Percentiles rank a stretch among this genome's conserved stretches.
Conservation (phyloP, 169 alveolate genomes). For the Theileria equi region DNA sequence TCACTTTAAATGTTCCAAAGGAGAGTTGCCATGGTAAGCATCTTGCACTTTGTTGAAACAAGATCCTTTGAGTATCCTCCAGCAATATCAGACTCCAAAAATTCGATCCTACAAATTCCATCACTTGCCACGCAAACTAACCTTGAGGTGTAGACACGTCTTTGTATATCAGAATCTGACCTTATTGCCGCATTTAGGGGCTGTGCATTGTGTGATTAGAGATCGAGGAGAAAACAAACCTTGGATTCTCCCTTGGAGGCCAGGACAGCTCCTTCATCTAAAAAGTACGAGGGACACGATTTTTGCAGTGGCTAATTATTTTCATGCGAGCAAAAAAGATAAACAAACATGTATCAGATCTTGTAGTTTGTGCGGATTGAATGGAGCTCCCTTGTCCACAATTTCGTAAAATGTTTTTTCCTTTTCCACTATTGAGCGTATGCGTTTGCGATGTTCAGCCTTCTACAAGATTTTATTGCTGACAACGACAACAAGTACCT, state of each 20-base stretch:
- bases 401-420: constrained; percentile 74
- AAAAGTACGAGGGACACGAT: constrained; percentile 49
- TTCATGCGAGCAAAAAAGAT: neutral
- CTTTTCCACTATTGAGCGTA: constrained; percentile 66
- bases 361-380: constrained; percentile 55
- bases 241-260: constrained; percentile 47
- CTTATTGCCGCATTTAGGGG: constrained; percentile 75
- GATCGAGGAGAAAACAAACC: neutral
- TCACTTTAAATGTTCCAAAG: constrained; percentile 40
- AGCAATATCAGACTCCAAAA: constrained; percentile 53
- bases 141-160: constrained; percentile 61
- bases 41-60: constrained; percentile 28
- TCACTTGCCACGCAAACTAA: neutral
- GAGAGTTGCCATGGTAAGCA: constrained; percentile 32
- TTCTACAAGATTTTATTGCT: constrained; percentile 27
- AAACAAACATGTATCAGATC: constrained; percentile 36
- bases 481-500: neutral
- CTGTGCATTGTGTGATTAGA: constrained; percentile 40
- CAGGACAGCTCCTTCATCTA: constrained; percentile 24
- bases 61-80: constrained; percentile 60
- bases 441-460: constrained; percentile 62
- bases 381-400: constrained; percentile 72
- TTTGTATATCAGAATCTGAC: constrained; percentile 68
- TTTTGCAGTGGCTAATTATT: constrained; percentile 28
- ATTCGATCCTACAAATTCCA: constrained; percentile 13